Evolutionary conservation across 768 basidiomycete species (phyloP).

Genomic region (Heimioporus sp.): DNA sequence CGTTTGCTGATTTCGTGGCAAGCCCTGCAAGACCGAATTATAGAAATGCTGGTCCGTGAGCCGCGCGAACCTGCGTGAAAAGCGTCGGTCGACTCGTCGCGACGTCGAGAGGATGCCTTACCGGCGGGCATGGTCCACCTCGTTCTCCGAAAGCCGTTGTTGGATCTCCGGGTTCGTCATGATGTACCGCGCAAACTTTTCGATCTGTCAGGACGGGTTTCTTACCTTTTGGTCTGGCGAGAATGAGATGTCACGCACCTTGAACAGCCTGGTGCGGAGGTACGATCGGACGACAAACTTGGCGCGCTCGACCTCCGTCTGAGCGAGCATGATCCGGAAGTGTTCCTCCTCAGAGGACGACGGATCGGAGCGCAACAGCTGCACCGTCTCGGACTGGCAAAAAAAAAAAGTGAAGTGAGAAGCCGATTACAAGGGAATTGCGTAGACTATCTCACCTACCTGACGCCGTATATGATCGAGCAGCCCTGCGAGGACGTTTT

Average conservation of each 20-base stretch:
- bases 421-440: neutral
- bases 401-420: neutral
- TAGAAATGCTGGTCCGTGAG: constrained; percentile 77
- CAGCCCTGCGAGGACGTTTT: constrained; percentile 59
- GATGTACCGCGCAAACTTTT: constrained; percentile 82
- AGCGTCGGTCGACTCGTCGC: neutral
- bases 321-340: constrained; percentile 87
- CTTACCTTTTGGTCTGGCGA: neutral
- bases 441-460: constrained; percentile 45
- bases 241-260: constrained; percentile 46
- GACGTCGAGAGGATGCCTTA: constrained; percentile 26
- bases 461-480: constrained; percentile 80
- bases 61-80: constrained; percentile 59
- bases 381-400: constrained; percentile 73
- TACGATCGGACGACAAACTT: constrained; percentile 92
- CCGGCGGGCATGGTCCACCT: constrained; percentile 80
- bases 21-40: constrained; percentile 74
- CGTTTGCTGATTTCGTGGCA: constrained; percentile 74
- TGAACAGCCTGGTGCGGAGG: constrained; percentile 80
- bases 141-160: constrained; percentile 76
- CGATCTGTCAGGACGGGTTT: constrained; percentile 54
- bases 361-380: constrained; percentile 73
- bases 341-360: constrained; percentile 91
- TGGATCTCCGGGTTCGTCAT: constrained; percentile 69
- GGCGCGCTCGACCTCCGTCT: constrained; percentile 92